Base-by-base conservation (phyloP, 2,329 filamentous ascomycete genomes). In the Sphaerulina vaccinii region DNA sequence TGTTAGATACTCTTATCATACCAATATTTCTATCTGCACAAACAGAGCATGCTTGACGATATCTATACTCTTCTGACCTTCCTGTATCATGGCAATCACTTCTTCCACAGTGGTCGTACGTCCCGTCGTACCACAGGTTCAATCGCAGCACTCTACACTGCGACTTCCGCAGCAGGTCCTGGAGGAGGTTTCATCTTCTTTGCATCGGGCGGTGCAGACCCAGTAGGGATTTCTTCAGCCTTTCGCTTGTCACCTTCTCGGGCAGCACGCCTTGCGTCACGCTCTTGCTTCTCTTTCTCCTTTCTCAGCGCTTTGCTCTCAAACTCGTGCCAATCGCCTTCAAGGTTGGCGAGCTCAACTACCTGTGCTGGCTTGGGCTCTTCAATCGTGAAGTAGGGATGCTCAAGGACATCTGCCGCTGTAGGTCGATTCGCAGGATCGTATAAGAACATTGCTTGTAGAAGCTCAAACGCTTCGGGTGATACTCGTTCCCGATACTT, bases 271-370 rank as follows among this genome's bases (percentile, higher is more conserved):
- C 79, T 70, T 15, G 75, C 76, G 62, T 84, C 81, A 56, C 79
- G 77, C 54, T 85, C 82, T 51, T 74, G 72, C 49, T 82, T 82
- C 69, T 93, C 89, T 62, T 90, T 92, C 70, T 96, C 91, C 62
- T 93, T 93, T 24, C 93, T 81, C 21, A 96, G 78, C 13, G 90
- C 91, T 73, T 99, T 99, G 50, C 90, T 95, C 73, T 99, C 93
- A 65, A 97, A 96, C 68, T 99, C 93, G 68, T 99, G 93, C 93
- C 93, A 99, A 64, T 99, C 93, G 18, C 93, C 93, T 62, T 93
- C 83, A 23, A 99, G 79, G 42, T 85, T 77, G 54, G 86, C 84
- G 43, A 99, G 80, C 84, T 96, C 91, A 58, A 85, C 76, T 35
- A 90, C 88, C 65, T 95, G 89, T 64, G 81, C 81, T 18, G 91